phyloP scores from a whole-genome alignment of 345 rosid species.

The Lumnitzera racemosa region DNA sequence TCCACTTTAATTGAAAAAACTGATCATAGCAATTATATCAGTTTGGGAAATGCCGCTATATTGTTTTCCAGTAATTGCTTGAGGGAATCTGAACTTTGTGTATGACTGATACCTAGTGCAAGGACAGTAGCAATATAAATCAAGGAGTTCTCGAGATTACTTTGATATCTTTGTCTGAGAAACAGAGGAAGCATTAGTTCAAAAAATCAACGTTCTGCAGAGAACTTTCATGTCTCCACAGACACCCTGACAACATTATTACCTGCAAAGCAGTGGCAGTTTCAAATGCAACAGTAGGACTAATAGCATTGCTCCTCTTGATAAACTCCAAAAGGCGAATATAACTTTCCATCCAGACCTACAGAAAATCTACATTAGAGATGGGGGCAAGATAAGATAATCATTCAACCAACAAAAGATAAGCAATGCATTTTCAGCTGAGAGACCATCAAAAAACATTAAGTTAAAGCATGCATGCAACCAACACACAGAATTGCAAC shows the following conservation, averaged over 20 bases:
- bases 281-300: constrained; percentile 90
- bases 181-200: background rate
- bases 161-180: background rate
- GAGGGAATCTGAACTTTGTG: no score
- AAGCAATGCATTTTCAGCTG: background rate
- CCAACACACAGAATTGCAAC: no score
- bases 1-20: no score
- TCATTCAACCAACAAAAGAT: background rate
- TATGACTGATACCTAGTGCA: background rate
- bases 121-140: background rate
- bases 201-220: no score
- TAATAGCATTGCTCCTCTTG: constrained; percentile 90
- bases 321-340: constrained; percentile 84
- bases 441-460: no score
- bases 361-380: constrained; percentile 5
- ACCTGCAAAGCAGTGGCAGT: constrained; percentile 99
- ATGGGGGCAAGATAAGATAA: background rate
- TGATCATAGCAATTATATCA: no score
- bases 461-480: no score
- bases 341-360: constrained; percentile 90
- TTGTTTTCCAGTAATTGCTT: no score
- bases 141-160: background rate
- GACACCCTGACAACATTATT: constrained; percentile 10
- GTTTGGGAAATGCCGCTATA: no score
- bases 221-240: no score